These are phyloP conservation scores for Pyrrhoderma lamaoense DNA, from an alignment of 1,284 basidiomycete genomes.

Conservation along the genomic window DNA sequence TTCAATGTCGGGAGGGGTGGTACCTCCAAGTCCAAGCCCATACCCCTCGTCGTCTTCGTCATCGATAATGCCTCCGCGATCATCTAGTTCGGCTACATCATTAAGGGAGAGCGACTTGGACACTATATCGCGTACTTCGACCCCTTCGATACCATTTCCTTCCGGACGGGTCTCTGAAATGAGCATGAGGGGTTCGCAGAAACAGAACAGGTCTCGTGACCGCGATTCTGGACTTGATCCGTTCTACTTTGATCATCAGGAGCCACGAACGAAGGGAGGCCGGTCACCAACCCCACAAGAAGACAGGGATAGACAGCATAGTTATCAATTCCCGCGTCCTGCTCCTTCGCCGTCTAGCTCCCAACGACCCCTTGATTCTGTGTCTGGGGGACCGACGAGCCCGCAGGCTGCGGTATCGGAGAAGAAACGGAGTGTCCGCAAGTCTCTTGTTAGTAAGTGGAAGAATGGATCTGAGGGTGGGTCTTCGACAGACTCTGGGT, in stretches of 20 bases:
- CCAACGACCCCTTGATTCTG: not conserved
- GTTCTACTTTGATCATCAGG: slow-evolving; percentile 53
- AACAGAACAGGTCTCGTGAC: not conserved
- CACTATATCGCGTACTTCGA: slow-evolving; percentile 17
- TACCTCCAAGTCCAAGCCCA: slow-evolving; percentile 25
- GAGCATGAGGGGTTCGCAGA: slow-evolving; percentile 8
- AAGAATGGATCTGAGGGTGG: slow-evolving; percentile 40
- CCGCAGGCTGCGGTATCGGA: not conserved
- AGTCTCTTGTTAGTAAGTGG: slow-evolving; percentile 58
- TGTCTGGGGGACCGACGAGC: not conserved
- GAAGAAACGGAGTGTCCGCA: slow-evolving; percentile 28
- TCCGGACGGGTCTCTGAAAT: slow-evolving; percentile 18
- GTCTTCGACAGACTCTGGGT: slow-evolving; percentile 26
- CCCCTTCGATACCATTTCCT: slow-evolving; percentile 17
- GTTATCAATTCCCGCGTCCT: slow-evolving; percentile 11
- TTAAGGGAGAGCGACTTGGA: slow-evolving; percentile 15
- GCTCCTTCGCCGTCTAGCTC: not conserved
- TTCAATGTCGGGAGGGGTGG: slow-evolving; percentile 18
- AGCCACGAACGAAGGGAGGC: slow-evolving; percentile 38
- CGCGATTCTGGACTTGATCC: slow-evolving; percentile 30
- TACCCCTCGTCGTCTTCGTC: too few species aligned
- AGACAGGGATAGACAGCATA: not conserved
- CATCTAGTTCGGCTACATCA: slow-evolving; percentile 16
- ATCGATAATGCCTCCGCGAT: slow-evolving; percentile 21
- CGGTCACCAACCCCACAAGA: slow-evolving; percentile 18